A percentile compares a stretch with the other conserved stretches of the same genome.
Evolutionary conservation across 163 green algal genomes (phyloP).

Genomic region (Scenedesmus sp.): DNA sequence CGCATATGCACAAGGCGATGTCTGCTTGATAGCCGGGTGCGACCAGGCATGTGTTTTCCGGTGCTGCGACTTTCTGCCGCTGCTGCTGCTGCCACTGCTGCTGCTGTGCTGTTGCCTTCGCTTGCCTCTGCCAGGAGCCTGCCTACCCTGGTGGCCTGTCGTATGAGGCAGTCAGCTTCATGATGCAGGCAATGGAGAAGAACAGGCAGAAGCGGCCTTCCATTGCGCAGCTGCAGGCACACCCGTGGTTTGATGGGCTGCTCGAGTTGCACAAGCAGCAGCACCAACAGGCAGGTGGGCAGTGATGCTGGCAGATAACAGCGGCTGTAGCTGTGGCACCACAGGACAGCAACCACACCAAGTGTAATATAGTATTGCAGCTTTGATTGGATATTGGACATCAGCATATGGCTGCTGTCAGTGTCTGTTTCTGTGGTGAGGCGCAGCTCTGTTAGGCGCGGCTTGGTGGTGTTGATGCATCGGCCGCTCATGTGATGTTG

Average conservation of each 20-base stretch:
- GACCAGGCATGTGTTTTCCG: too few relatives aligned
- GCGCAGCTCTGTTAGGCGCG: neutral
- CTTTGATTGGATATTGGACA: neutral
- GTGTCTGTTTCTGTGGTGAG: neutral
- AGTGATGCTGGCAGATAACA: neutral
- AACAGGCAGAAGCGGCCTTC: constrained; percentile 64
- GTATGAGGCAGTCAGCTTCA: constrained; percentile 67
- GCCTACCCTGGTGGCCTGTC: constrained; percentile 62
- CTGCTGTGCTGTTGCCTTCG: neutral
- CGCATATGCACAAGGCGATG: too few relatives aligned
- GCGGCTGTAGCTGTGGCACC: too few relatives aligned
- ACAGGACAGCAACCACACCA: neutral
- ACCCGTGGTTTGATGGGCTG: constrained; percentile 63
- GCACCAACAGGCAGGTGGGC: neutral
- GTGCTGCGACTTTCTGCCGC: constrained; percentile 19
- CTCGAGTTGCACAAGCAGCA: neutral
- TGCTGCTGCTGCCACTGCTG: too few relatives aligned
- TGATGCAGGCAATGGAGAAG: constrained; percentile 69
- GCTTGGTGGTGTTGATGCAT: neutral
- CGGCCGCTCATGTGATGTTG: neutral
- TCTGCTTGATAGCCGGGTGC: neutral
- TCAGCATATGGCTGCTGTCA: neutral
- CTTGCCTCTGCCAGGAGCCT: too few relatives aligned
- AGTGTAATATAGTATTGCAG: neutral
- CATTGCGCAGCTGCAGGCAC: constrained; percentile 62